phyloP scores from a whole-genome alignment of 768 basidiomycete species.

The Bullera alba region DNA sequence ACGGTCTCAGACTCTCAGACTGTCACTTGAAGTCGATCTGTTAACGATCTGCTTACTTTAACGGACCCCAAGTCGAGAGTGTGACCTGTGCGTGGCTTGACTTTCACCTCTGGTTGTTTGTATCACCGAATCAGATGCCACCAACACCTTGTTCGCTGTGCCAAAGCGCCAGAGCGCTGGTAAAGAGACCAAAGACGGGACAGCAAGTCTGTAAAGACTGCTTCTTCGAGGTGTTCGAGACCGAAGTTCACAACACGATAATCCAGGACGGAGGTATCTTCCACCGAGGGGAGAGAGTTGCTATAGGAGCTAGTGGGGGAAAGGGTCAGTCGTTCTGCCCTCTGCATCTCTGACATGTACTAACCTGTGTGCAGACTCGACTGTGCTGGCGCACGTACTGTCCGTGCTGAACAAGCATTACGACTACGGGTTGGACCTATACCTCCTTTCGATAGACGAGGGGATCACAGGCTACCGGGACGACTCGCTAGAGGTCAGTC shows the following conservation, averaged over 20 bases:
- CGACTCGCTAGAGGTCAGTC: constrained; percentile 79
- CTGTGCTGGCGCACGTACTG: constrained; percentile 95
- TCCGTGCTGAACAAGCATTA: constrained; percentile 90
- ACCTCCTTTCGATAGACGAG: constrained; percentile 93
- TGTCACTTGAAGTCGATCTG: too few species aligned
- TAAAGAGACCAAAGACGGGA: constrained; percentile 92
- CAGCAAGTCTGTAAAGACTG: constrained; percentile 95
- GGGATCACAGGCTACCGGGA: constrained; percentile 97
- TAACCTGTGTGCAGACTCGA: constrained; percentile 63
- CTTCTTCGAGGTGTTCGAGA: constrained; percentile 87
- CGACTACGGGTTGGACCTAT: constrained; percentile 81
- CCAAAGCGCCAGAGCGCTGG: constrained; percentile 66
- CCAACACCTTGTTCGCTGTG: constrained; percentile 74
- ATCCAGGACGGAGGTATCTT: constrained; percentile 67
- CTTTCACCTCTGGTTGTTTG: too few species aligned
- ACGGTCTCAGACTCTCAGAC: too few species aligned
- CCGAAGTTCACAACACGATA: constrained; percentile 95
- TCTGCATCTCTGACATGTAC: neutral
- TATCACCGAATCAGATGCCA: too few species aligned
- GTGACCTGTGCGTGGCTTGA: too few species aligned
- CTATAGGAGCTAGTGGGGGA: constrained; percentile 96
- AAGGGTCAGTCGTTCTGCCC: constrained; percentile 61
- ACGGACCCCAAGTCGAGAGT: too few species aligned
- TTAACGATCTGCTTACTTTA: too few species aligned
- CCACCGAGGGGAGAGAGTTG: constrained; percentile 80